Evolutionary conservation across 2,329 filamentous ascomycete genomes (phyloP).

Genomic region (Niveomyces coronatus): DNA sequence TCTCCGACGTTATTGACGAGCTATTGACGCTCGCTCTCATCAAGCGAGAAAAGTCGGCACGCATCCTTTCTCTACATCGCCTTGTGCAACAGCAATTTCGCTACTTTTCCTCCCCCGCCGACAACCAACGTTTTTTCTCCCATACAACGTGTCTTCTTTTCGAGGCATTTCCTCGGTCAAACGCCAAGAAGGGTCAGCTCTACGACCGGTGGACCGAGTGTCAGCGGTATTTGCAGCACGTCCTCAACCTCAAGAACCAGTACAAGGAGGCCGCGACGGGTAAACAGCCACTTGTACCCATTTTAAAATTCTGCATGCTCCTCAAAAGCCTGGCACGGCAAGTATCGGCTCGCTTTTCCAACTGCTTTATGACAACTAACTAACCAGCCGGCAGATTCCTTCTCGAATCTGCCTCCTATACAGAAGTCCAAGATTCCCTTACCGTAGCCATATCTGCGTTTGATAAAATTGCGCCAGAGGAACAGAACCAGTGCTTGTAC

Average conservation of each 20-base stretch:
- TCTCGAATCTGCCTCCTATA: conserved; percentile 1
- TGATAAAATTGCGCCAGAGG: neutral
- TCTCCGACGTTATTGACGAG: neutral
- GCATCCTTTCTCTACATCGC: neutral
- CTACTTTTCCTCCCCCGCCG: neutral
- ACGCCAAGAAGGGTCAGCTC: neutral
- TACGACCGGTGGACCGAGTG: conserved; percentile 1
- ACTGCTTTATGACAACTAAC: neutral
- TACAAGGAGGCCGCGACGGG: neutral
- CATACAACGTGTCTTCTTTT: neutral
- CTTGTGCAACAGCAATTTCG: neutral
- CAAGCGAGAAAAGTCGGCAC: neutral
- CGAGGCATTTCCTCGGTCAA: neutral
- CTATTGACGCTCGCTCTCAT: neutral
- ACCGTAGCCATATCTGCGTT: neutral
- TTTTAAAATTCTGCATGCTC: neutral
- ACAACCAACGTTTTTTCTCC: neutral
- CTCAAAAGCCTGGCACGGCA: conserved; percentile 3
- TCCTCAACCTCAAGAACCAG: conserved; percentile 1
- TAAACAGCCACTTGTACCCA: neutral
- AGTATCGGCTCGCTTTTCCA: neutral
- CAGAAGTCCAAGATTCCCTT: neutral
- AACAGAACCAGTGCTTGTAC: neutral
- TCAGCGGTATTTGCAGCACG: conserved; percentile 1
- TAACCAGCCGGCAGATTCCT: neutral